Evolutionary conservation across 768 basidiomycete species (phyloP).

Genomic region (Lentinula sp.): DNA sequence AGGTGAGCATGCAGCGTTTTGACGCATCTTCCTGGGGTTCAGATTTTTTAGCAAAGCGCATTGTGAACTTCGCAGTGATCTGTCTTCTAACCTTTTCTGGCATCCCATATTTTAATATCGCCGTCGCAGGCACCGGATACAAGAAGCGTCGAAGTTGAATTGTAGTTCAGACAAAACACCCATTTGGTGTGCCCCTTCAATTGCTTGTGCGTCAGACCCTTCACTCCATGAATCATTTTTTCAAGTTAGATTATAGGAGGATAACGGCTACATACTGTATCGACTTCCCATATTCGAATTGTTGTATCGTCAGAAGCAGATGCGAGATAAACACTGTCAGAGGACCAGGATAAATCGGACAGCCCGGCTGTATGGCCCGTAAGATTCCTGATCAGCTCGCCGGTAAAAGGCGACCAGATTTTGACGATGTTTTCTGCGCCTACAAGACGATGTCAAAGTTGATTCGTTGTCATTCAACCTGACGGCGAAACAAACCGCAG

Average conservation of each 20-base stretch:
- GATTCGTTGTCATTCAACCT: not conserved
- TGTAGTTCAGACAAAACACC: slow-evolving; percentile 92
- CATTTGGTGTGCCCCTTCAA: slow-evolving; percentile 81
- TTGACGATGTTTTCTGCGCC: slow-evolving; percentile 77
- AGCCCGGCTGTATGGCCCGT: slow-evolving; percentile 77
- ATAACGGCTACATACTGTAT: slow-evolving; percentile 46
- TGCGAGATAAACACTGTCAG: slow-evolving; percentile 76
- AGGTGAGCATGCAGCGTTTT: slow-evolving; percentile 88
- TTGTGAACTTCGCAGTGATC: not conserved
- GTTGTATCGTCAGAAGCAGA: slow-evolving; percentile 92
- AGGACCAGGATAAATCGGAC: slow-evolving; percentile 86
- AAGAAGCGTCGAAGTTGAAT: slow-evolving; percentile 78
- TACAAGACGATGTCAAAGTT: slow-evolving; percentile 21
- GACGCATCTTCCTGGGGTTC: slow-evolving; percentile 63
- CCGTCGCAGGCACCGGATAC: slow-evolving; percentile 94
- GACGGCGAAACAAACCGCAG: slow-evolving; percentile 49
- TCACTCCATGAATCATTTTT: slow-evolving; percentile 2
- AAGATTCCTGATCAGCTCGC: slow-evolving; percentile 69
- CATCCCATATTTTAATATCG: slow-evolving; percentile 90
- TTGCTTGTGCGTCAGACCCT: slow-evolving; percentile 68
- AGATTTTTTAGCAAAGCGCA: not conserved
- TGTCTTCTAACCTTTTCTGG: slow-evolving; percentile 54
- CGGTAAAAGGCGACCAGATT: slow-evolving; percentile 79
- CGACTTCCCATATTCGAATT: slow-evolving; percentile 85
- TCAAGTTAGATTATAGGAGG: not conserved